phyloP scores from a whole-genome alignment of 116 monocot species.

The Cymodocea nodosa region DNA sequence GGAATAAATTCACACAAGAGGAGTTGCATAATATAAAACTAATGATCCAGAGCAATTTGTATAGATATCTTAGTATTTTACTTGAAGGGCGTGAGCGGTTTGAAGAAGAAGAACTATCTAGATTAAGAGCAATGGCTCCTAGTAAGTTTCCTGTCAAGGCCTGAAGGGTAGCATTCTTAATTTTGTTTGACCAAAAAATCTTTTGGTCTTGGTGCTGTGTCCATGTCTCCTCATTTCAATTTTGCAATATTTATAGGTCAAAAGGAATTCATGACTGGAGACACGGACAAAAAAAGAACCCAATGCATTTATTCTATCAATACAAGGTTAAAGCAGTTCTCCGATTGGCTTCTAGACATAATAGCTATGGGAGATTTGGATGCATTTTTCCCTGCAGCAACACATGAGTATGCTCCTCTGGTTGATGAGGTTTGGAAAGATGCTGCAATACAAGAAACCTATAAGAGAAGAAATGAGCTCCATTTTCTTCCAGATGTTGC shows the following conservation, averaged over 20 bases:
- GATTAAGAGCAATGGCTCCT: slow-evolving; percentile 7
- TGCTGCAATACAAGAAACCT: slow-evolving; percentile 82
- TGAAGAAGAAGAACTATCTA: slow-evolving; percentile 72
- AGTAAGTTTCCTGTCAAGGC: not conserved
- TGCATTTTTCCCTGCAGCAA: slow-evolving; percentile 91
- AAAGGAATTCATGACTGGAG: slow-evolving; percentile 10
- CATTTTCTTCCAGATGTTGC: slow-evolving; percentile 90
- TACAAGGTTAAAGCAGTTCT: slow-evolving; percentile 86
- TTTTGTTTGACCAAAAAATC: too few species aligned
- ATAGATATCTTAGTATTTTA: slow-evolving; percentile 88
- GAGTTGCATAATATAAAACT: slow-evolving; percentile 69
- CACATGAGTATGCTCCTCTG: slow-evolving; percentile 88
- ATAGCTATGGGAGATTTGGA: slow-evolving; percentile 93
- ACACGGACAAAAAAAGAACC: slow-evolving; percentile 12
- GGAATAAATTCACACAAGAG: slow-evolving; percentile 59
- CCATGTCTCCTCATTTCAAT: not conserved
- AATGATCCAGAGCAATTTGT: slow-evolving; percentile 98
- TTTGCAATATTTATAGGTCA: not conserved
- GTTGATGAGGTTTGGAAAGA: slow-evolving; percentile 93
- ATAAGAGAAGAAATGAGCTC: slow-evolving; percentile 78
- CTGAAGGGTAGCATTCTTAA: not conserved
- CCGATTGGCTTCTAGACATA: slow-evolving; percentile 85
- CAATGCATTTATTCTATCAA: slow-evolving; percentile 66
- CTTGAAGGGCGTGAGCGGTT: slow-evolving; percentile 88
- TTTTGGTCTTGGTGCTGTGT: not conserved